These are phyloP conservation scores for Silybum marianum DNA, from an alignment of 129 eudicot species.

Conservation along the genomic window DNA sequence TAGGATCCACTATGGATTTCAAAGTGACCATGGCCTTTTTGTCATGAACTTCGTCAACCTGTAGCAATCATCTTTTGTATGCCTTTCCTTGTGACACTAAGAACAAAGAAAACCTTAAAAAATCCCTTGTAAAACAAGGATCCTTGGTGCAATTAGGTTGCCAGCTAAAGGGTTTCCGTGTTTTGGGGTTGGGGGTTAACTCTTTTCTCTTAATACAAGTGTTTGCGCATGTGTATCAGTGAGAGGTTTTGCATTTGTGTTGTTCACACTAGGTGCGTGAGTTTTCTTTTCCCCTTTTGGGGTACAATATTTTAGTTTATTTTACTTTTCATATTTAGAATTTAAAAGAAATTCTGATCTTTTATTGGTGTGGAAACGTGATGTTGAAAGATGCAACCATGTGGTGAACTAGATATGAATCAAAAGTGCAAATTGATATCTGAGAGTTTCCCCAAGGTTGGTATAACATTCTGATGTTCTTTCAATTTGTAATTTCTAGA, in stretches of 20 bases:
- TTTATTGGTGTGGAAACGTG: constrained; percentile 17
- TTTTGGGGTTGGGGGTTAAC: not conserved
- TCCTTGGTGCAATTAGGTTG: not conserved
- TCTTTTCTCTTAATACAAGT: not conserved
- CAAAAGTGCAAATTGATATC: constrained; percentile 67
- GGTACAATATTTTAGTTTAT: not conserved
- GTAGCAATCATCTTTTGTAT: not conserved
- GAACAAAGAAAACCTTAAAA: not conserved
- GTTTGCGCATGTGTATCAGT: not conserved
- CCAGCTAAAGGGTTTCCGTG: not conserved
- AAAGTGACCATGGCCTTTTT: not conserved
- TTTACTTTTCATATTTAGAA: not conserved
- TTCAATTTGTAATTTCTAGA: not conserved
- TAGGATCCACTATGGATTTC: not conserved
- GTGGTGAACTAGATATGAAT: constrained; percentile 58
- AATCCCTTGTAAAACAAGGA: not conserved
- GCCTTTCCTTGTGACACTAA: not conserved
- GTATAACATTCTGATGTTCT: constrained; percentile 10
- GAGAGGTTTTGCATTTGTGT: not conserved
- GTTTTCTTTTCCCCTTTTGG: not conserved
- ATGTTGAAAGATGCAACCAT: constrained; percentile 59
- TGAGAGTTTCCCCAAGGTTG: constrained; percentile 63
- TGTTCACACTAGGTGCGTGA: not conserved
- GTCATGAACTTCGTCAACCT: not conserved
- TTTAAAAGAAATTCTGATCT: constrained; percentile 1